Evolutionary conservation across 2,329 filamentous ascomycete genomes (phyloP), one percentile per base, ranked within the genome.

Genomic region (Colletotrichum lentis): DNA sequence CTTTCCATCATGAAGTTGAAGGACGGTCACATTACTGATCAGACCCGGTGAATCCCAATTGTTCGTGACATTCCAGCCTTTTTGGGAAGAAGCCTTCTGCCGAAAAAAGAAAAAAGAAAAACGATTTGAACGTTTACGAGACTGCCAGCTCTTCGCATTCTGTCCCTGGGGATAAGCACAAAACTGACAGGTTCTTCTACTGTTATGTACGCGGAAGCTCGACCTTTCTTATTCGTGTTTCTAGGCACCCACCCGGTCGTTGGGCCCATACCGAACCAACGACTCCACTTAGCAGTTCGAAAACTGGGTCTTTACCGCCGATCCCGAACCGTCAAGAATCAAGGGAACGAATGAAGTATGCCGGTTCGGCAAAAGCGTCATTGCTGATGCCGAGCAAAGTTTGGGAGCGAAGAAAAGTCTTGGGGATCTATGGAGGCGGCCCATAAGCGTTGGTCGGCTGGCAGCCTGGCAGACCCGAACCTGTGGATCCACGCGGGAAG

Each of bases 181-280:
- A 14, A 12, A 14, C 39, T 16, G 39, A 41, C 39, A 41, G 39
- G 12, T 41, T 41, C 11, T 41, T 46, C 27, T 46, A n/a, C 44
- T 10, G 1, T n/a, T 46, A 3, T 22, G 44, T 11, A 5, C 18
- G 12, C 5, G 24, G 12, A 24, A 18, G n/a, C 2, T 4, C 37
- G n/a, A 10, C 12, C 20, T 11, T 52, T 60, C 57, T 35, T 52
- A 60, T 60, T 60, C 57, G 57, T 27, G 31, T 60, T 31, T 18
- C n/a, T n/a, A n/a, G n/a, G 50, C 5, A 18, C 11, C 7, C 7
- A 46, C 22, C 35, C 2, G 35, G 22, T 20, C 46, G 20, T 20
- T 18, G 37, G 7, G 20, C 46, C 27, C 20, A 5, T 20, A 50
- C 16, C 8, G 5, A 24, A 22, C 35, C 57, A 35, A 22, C 57